Base-by-base conservation (phyloP, 2,329 filamentous ascomycete genomes). In the Tricladium varicosporioides region DNA sequence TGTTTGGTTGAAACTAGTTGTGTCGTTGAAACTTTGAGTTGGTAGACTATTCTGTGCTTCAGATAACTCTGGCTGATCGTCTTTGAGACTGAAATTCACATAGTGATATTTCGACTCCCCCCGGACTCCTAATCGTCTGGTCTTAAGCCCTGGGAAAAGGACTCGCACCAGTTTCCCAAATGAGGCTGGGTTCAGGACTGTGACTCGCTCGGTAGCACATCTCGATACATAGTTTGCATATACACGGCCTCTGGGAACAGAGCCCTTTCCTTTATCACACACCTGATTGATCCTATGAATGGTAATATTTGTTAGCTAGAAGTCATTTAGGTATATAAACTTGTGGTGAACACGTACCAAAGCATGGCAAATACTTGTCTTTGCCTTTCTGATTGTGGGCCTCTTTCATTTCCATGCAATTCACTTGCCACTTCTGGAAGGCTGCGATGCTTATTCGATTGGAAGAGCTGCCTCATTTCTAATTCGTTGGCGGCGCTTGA, bases 41-140 rank as follows among this genome's bases (percentile, higher is more conserved):
- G 77, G 72, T 16, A 77, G 77, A 2, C 73, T 72, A 43, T 75
- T 73, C 13, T 78, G 73, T 27, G 80, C 75, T 49, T 67, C 65
- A 13, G 63, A 61, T 48, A 69, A 52, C 40, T 68, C 65, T 50
- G 69, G 67, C 49, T 70, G 68, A 57, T 86, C 84, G 51, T 86
- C 84, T 44, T 77, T 74, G 51, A 87, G 73, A 11, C 76, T 77
- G 66, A 88, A 88, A 68, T 86, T 86, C 48, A 87, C 84, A 68
- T 99, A 99, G 73, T 99, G 94, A 72, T 99, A 99, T 72, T 99
- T 99, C 13, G 94, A 99, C 75, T 97, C 93, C 62, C 94, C 94
- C 53, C 94, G 86, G 48, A 97, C 92, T 61, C 94, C 94, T 11
- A 99, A 80, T 62, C 94, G 84, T 58, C 94, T 83, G 32, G 94